Evolutionary conservation across 2,329 filamentous ascomycete species (phyloP).

Genomic region (Chaetomium olivaceum): DNA sequence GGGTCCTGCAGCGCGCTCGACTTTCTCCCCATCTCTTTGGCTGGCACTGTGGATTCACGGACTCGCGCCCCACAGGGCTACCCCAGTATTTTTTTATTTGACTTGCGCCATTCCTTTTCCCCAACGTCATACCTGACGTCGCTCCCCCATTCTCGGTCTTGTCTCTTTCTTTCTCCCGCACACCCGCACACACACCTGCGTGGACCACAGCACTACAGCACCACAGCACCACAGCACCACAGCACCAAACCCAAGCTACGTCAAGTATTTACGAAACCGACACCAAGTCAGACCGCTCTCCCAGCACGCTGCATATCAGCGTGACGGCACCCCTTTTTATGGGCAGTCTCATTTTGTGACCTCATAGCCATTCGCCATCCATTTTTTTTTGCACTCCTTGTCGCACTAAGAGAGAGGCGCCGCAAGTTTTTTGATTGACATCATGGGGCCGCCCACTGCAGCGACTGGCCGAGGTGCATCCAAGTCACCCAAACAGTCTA

Average conservation of each 20-base stretch:
- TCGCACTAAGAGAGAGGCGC: constrained; percentile 26
- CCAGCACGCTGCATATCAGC: constrained; percentile 30
- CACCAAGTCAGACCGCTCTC: constrained; percentile 23
- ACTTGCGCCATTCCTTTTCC: constrained; percentile 35
- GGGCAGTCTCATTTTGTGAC: constrained; percentile 31
- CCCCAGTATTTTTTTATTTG: constrained; percentile 34
- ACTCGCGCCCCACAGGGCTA: constrained; percentile 23
- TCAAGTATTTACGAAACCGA: constrained; percentile 29
- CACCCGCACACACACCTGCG: constrained; percentile 18
- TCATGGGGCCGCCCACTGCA: constrained; percentile 50
- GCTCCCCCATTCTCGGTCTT: constrained; percentile 33
- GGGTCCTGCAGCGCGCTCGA: constrained; percentile 1
- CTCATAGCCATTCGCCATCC: constrained; percentile 30
- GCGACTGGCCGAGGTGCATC: constrained; percentile 46
- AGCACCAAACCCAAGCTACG: constrained; percentile 19
- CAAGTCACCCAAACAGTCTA: constrained; percentile 51
- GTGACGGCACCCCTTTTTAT: constrained; percentile 29
- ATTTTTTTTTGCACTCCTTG: constrained; percentile 7
- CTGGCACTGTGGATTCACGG: constrained; percentile 14
- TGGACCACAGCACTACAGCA: neutral
- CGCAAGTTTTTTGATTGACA: constrained; percentile 41
- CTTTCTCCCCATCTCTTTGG: neutral
- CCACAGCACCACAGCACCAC: too few relatives aligned
- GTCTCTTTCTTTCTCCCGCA: constrained; percentile 23
- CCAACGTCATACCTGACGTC: constrained; percentile 38